phyloP scores from a whole-genome alignment of 225 moss, liverwort and hornwort genomes.

The Marchantia polymorpha region DNA sequence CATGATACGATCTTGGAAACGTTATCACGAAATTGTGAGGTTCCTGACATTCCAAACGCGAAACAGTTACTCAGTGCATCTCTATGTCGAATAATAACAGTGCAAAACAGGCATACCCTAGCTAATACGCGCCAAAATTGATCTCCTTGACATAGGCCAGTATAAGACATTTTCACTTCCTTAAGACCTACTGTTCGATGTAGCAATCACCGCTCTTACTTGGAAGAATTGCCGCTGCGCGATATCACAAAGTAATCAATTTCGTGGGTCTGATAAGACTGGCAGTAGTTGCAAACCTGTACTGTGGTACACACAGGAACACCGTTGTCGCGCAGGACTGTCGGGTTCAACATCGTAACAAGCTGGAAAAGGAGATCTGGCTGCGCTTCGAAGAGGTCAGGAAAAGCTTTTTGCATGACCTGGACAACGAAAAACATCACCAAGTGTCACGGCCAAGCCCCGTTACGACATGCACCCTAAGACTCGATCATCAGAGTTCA shows the following conservation, averaged over 20 bases:
- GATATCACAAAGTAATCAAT: not conserved
- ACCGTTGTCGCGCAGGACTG: constrained; percentile 66
- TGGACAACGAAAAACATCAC: constrained; percentile 25
- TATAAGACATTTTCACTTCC: not conserved
- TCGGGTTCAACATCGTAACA: constrained; percentile 88
- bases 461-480: not conserved
- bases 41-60: constrained; percentile 54
- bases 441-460: not conserved
- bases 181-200: not conserved
- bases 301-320: constrained; percentile 82
- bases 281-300: constrained; percentile 49
- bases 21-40: constrained; percentile 89
- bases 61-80: constrained; percentile 14
- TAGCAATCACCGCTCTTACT: not conserved
- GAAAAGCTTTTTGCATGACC: constrained; percentile 89
- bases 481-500: not conserved
- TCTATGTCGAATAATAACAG: not conserved
- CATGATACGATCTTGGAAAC: constrained; percentile 96
- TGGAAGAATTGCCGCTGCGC: not conserved
- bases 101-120: not conserved
- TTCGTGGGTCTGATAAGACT: not conserved
- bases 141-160: not conserved
- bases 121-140: not conserved
- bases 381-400: constrained; percentile 91
- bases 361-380: constrained; percentile 85